A percentile compares a stretch with the other conserved stretches of the same genome.
These are phyloP conservation scores for Cicer pinnatifidum DNA, from an alignment of 306 rosid genomes.

Conservation along the genomic window DNA sequence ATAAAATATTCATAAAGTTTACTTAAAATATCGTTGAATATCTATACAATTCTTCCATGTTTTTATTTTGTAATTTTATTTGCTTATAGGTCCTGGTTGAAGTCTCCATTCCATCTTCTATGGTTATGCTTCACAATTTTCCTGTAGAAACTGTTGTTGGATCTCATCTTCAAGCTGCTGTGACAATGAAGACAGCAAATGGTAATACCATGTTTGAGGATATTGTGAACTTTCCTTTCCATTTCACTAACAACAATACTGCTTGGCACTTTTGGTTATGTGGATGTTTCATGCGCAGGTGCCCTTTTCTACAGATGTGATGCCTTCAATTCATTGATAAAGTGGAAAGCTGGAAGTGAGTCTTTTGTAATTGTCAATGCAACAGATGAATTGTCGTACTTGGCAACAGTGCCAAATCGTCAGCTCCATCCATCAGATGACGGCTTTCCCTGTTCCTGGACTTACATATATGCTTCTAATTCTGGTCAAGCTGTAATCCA, in stretches of 20 bases:
- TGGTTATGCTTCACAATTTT: conserved; percentile 77
- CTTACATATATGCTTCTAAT: conserved; percentile 69
- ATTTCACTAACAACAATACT: conserved; percentile 15
- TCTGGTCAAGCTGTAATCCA: conserved; percentile 78
- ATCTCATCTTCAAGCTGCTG: conserved; percentile 83
- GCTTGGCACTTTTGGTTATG: conserved; percentile 43
- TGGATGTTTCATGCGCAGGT: conserved; percentile 61
- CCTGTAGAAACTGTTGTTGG: conserved; percentile 94
- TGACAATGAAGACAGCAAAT: conserved; percentile 83
- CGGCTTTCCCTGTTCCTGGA: conserved; percentile 80
- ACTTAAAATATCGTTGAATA: conserved; percentile 22
- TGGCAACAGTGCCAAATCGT: conserved; percentile 51
- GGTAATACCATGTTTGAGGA: conserved; percentile 54
- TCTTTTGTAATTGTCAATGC: conserved; percentile 71
- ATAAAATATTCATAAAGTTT: conserved; percentile 16
- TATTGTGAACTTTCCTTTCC: conserved; percentile 32
- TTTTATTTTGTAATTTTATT: conserved; percentile 40
- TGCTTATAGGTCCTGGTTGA: conserved; percentile 71
- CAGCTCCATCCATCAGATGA: conserved; percentile 52
- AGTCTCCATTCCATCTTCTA: conserved; percentile 76
- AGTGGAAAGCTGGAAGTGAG: conserved; percentile 85
- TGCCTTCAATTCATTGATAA: conserved; percentile 74
- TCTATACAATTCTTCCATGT: conserved; percentile 16
- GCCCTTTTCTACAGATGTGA: conserved; percentile 77
- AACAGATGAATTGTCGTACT: conserved; percentile 56